Evolutionary conservation across 140 eudicot genomes (phyloP), one percentile per base, ranked within the genome.

Genomic region (Stevia rebaudiana): DNA sequence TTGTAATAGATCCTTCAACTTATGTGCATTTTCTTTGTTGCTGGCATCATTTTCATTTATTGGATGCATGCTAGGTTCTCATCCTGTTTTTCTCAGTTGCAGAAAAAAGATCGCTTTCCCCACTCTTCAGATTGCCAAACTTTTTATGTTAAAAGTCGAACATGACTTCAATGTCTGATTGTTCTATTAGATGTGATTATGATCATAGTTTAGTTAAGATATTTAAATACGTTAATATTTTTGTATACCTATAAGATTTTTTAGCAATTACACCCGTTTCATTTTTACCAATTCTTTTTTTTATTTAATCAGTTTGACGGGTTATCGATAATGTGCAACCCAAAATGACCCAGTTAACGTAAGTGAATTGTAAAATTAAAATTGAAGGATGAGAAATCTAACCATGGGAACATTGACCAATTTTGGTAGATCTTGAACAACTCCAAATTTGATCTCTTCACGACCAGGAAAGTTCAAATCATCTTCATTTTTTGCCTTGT

Each of bases 371-470:
- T 24, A 42, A 55, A 56, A 46, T 30, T 8, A 0, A 4, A 30
- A 42, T 6, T 13, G 2, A 19, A 52, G 48, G 22, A 64, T 48
- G n/a, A 40, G 70, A 12, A 52, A n/a, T n/a, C n/a, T n/a, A n/a
- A 87, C 98, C 95, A 84, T 87, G 19, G 98, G 98, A 73, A 90
- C 33, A 24, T 85, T 75, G 58, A 75, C 74, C 83, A 90, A 68
- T 55, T 84, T 87, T 0, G 91, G 98, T 40, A 96, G 98, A 64
- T 95, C 98, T 79, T 82, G 41, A 33, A 87, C 96, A 11, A 91
- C 98, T 65, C 98, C 98, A 59, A 91, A 91, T 74, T 79, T 84
- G 21, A 91, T 71, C 61, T 78, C 77, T 63, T 91, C 96, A 11
- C 43, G 79, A 4, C 82, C 89, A 1, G 83, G 95, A 60, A 84